Conservation (phyloP, 148 eudicot genomes). For the Camellia granthamiana region DNA sequence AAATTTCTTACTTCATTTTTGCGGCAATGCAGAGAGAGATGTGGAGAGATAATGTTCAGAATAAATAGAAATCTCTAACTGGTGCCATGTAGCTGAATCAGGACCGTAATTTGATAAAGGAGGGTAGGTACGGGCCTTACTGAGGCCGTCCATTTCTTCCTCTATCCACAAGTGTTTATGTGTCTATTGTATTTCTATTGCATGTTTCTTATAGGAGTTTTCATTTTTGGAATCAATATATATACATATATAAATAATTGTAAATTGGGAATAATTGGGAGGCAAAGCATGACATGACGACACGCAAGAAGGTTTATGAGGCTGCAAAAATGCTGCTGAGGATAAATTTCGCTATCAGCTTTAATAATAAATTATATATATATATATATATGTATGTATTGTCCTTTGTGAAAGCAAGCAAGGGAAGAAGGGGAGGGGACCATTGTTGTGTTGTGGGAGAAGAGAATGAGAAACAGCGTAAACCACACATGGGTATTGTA, state of each 20-base stretch:
- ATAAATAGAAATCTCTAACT: background rate
- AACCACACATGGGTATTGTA: no score
- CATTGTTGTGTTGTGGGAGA: no score
- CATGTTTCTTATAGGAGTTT: background rate
- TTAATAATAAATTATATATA: no score
- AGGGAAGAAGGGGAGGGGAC: background rate
- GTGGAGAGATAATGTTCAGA: slow-evolving; percentile 3
- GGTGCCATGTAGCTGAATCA: slow-evolving; percentile 13
- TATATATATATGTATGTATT: no score
- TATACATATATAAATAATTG: no score
- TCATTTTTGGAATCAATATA: no score
- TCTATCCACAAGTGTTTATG: background rate
- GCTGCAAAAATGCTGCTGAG: background rate
- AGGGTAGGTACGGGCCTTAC: background rate
- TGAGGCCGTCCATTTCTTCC: background rate
- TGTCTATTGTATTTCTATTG: no score
- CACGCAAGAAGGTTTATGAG: slow-evolving; percentile 3
- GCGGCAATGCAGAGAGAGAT: background rate
- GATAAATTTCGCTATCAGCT: background rate
- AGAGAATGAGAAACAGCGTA: no score
- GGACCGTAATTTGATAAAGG: slow-evolving; percentile 4
- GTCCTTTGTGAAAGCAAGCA: background rate
- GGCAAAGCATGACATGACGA: background rate
- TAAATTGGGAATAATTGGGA: no score
- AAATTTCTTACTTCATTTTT: background rate